Conservation (phyloP, 352 stramenopile species). For the Bremia lactucae region DNA sequence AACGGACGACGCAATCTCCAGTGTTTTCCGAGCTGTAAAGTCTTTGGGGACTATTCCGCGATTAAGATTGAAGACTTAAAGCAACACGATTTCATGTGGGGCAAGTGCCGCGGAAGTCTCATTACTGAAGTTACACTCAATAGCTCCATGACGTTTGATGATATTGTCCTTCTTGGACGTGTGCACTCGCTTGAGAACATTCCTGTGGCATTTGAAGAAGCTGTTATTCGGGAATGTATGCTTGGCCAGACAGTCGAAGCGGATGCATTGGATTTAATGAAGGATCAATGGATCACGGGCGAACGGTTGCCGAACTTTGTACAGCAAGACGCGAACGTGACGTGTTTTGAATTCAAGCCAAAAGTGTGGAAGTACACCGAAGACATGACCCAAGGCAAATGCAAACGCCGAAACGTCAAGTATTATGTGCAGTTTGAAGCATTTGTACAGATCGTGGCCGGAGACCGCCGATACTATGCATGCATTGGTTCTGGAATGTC, state of each 20-base stretch:
- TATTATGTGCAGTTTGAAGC: constrained; percentile 86
- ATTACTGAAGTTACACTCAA: constrained; percentile 79
- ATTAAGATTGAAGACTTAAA: constrained; percentile 86
- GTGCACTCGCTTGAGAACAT: constrained; percentile 82
- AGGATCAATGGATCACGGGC: constrained; percentile 78
- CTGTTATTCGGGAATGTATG: constrained; percentile 78
- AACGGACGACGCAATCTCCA: constrained; percentile 86
- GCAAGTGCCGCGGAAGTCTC: constrained; percentile 77
- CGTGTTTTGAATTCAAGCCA: constrained; percentile 82
- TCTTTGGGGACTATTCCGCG: constrained; percentile 85
- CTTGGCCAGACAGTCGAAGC: constrained; percentile 61
- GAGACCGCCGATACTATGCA: constrained; percentile 70
- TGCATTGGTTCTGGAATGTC: constrained; percentile 83
- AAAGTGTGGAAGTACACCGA: constrained; percentile 87
- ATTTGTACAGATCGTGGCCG: constrained; percentile 62
- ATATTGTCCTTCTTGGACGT: constrained; percentile 66
- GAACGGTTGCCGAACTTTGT: constrained; percentile 79
- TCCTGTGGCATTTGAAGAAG: constrained; percentile 74
- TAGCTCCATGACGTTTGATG: constrained; percentile 70
- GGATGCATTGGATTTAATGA: constrained; percentile 76
- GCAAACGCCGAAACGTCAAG: constrained; percentile 81
- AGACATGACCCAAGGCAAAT: constrained; percentile 83
- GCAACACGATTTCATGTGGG: constrained; percentile 87
- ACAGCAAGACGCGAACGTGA: constrained; percentile 56
- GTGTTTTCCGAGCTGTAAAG: constrained; percentile 83